Percentiles rank a stretch among this genome's conserved stretches.
phyloP scores from a whole-genome alignment of 805 yeast genomes.

The Nakazawaea pomicola region DNA sequence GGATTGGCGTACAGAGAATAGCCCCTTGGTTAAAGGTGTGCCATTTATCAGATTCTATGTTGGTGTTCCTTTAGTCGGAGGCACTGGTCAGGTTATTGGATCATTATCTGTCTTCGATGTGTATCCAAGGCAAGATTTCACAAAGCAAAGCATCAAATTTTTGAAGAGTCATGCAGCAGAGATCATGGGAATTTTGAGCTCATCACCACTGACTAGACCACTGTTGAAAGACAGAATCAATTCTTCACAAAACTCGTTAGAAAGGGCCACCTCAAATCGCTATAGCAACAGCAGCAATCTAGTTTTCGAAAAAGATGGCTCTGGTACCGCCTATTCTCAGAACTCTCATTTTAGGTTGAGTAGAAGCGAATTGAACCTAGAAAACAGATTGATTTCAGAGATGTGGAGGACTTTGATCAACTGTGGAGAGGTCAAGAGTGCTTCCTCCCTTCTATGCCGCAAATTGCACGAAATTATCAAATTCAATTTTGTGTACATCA shows the following conservation, averaged over 20 bases:
- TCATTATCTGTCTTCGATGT: slow-evolving; percentile 54
- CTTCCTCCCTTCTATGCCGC: slow-evolving; percentile 36
- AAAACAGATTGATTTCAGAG: slow-evolving; percentile 24
- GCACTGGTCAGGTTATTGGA: slow-evolving; percentile 45
- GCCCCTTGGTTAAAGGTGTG: slow-evolving; percentile 58
- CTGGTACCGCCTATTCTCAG: slow-evolving; percentile 56
- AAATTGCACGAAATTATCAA: slow-evolving; percentile 28
- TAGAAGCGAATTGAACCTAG: slow-evolving; percentile 23
- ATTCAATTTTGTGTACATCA: slow-evolving; percentile 41
- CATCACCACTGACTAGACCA: slow-evolving; percentile 20
- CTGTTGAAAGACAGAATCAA: slow-evolving; percentile 6
- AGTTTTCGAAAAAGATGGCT: slow-evolving; percentile 59
- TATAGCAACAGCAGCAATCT: slow-evolving; percentile 26
- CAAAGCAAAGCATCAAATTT: slow-evolving; percentile 27
- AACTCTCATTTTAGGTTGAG: slow-evolving; percentile 41
- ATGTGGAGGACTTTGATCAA: slow-evolving; percentile 32
- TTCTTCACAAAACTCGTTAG: slow-evolving; percentile 33
- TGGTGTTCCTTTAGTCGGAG: slow-evolving; percentile 52
- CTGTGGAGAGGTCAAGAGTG: slow-evolving; percentile 37
- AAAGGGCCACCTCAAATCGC: slow-evolving; percentile 52
- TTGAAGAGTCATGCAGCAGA: slow-evolving; percentile 36
- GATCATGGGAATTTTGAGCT: slow-evolving; percentile 35
- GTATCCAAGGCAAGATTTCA: slow-evolving; percentile 31
- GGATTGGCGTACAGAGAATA: slow-evolving; percentile 65
- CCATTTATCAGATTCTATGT: slow-evolving; percentile 61